Evolutionary conservation across 2,329 filamentous ascomycete genomes (phyloP).

Genomic region (Monosporascus sp.): DNA sequence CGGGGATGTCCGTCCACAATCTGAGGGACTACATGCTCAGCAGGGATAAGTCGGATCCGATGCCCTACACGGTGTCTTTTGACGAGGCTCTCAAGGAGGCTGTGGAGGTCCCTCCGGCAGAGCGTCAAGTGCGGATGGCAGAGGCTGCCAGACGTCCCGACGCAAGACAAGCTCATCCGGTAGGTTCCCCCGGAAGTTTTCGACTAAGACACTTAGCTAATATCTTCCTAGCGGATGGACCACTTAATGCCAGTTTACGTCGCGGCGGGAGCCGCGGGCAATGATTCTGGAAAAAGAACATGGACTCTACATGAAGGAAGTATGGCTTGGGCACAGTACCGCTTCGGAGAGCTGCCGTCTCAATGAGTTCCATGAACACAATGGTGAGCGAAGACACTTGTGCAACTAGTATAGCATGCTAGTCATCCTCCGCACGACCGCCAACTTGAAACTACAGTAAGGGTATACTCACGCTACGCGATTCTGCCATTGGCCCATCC

Average conservation of each 20-base stretch:
- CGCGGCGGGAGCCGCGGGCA: constrained; percentile 38
- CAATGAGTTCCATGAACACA: no score
- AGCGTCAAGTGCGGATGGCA: constrained; percentile 35
- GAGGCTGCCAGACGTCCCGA: constrained; percentile 35
- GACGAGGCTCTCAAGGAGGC: constrained; percentile 64
- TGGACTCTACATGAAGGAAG: constrained; percentile 42
- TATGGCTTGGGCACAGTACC: constrained; percentile 42
- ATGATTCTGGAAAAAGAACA: constrained; percentile 34
- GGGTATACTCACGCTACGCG: no score
- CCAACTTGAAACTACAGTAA: no score
- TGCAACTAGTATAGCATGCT: no score
- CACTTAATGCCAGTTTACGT: constrained; percentile 45
- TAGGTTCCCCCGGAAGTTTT: constrained; percentile 8
- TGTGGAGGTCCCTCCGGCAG: constrained; percentile 38
- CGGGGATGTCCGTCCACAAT: constrained; percentile 73
- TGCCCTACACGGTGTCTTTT: constrained; percentile 58
- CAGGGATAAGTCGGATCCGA: constrained; percentile 36
- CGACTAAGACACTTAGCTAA: constrained; percentile 1
- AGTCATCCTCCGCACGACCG: no score
- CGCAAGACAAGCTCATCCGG: constrained; percentile 41
- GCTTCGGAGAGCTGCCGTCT: constrained; percentile 34
- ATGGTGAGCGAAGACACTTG: no score
- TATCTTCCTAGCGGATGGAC: constrained; percentile 32
- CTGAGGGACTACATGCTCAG: constrained; percentile 48
- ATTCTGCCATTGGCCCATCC: no score